Evolutionary conservation across 495 filamentous ascomycete species (phyloP).

Genomic region (Glarea lozoyensis): DNA sequence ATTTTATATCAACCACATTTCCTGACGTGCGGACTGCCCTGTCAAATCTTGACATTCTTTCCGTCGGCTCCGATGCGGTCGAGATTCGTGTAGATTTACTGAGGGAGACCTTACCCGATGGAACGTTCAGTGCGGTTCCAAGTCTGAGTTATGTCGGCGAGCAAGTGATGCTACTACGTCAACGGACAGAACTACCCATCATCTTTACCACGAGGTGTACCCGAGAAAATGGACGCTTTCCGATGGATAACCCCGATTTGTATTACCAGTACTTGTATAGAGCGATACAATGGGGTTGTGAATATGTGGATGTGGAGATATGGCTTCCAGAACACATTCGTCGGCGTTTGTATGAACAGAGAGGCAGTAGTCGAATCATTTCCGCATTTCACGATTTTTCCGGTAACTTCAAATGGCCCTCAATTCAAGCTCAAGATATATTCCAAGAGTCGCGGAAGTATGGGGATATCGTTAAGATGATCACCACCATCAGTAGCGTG

Average conservation of each 20-base stretch:
- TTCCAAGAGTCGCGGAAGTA: conserved; percentile 63
- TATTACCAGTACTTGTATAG: conserved; percentile 70
- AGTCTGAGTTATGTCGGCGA: conserved; percentile 77
- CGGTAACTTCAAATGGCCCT: conserved; percentile 73
- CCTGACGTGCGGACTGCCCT: conserved; percentile 76
- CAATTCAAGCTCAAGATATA: conserved; percentile 54
- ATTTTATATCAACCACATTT: conserved; percentile 79
- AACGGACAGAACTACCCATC: conserved; percentile 76
- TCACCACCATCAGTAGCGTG: conserved; percentile 65
- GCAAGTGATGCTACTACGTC: conserved; percentile 72
- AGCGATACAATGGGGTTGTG: conserved; percentile 77
- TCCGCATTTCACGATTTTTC: conserved; percentile 84
- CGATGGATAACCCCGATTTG: conserved; percentile 65
- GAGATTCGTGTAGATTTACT: conserved; percentile 77
- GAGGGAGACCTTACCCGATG: conserved; percentile 57
- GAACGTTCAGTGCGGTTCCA: conserved; percentile 47
- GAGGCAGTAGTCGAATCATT: conserved; percentile 73
- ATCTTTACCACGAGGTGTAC: conserved; percentile 79
- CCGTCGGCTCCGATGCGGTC: conserved; percentile 75
- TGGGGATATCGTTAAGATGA: conserved; percentile 84
- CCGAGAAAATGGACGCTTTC: conserved; percentile 71
- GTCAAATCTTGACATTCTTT: conserved; percentile 75
- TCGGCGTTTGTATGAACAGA: conserved; percentile 51
- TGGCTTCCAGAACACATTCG: conserved; percentile 75
- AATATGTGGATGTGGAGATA: conserved; percentile 80